phyloP scores from a whole-genome alignment of 1,139 yeast genomes.

The Candida neerlandica region DNA sequence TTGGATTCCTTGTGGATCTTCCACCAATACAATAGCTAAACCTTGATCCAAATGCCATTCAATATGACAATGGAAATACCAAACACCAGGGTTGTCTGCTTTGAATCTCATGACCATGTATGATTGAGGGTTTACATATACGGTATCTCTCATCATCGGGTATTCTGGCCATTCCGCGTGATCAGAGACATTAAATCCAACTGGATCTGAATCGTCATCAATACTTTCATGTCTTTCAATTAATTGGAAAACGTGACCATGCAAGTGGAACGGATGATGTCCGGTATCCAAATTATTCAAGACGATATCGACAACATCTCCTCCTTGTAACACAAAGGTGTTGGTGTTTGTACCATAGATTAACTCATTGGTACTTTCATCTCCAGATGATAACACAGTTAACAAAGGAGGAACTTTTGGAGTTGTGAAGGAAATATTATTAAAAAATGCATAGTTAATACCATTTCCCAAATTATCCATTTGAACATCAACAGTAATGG shows the following conservation, averaged over 20 bases:
- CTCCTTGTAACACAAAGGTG: constrained; percentile 58
- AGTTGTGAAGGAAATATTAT: constrained; percentile 59
- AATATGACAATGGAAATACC: constrained; percentile 93
- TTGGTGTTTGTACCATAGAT: constrained; percentile 73
- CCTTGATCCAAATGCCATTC: constrained; percentile 96
- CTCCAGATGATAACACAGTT: constrained; percentile 57
- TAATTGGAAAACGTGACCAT: constrained; percentile 82
- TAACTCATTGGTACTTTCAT: constrained; percentile 46
- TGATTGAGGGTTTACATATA: constrained; percentile 65
- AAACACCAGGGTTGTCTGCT: constrained; percentile 87
- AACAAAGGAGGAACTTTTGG: constrained; percentile 71
- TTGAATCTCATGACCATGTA: constrained; percentile 65
- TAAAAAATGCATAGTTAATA: constrained; percentile 74
- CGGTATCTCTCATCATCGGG: constrained; percentile 70
- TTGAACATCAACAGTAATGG: constrained; percentile 56
- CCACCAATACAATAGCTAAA: constrained; percentile 69
- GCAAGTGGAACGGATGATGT: constrained; percentile 88
- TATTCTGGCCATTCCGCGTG: constrained; percentile 59
- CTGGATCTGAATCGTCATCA: constrained; percentile 51
- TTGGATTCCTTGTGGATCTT: constrained; percentile 66
- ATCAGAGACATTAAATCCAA: constrained; percentile 47
- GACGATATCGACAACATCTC: constrained; percentile 70
- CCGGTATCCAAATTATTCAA: constrained; percentile 79
- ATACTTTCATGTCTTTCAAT: constrained; percentile 58
- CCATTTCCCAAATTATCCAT: constrained; percentile 77